phyloP scores from a whole-genome alignment of 2,329 filamentous ascomycete species.

The Zymoseptoria pseudotritici region DNA sequence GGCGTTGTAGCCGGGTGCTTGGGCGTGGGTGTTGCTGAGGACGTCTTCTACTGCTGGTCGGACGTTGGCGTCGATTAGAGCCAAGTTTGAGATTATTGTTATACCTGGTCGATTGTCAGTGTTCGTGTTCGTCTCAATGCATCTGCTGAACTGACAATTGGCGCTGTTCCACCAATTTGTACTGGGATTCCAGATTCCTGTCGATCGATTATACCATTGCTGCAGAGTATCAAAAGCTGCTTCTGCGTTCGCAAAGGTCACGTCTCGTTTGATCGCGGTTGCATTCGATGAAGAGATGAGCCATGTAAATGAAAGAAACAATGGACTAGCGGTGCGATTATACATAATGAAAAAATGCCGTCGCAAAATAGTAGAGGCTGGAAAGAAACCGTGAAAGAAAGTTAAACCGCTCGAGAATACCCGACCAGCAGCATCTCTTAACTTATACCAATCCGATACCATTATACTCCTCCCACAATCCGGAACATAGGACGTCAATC shows the following conservation, averaged over 20 bases:
- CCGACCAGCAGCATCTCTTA: neutral
- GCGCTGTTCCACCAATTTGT: conserved; percentile 29
- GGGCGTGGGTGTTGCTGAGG: conserved; percentile 18
- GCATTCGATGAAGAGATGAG: conserved; percentile 2
- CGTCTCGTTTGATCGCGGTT: conserved; percentile 9
- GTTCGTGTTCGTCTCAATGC: neutral
- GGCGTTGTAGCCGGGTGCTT: conserved; percentile 23
- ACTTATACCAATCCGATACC: neutral
- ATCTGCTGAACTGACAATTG: conserved; percentile 16
- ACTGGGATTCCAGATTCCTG: conserved; percentile 26
- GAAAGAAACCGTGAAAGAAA: neutral
- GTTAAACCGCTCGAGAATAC: neutral
- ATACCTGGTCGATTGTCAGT: conserved; percentile 11
- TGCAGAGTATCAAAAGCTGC: conserved; percentile 21
- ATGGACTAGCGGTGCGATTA: neutral
- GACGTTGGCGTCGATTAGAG: conserved; percentile 19
- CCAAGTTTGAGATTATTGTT: conserved; percentile 25
- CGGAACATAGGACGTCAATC: neutral
- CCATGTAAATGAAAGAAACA: conserved; percentile 2
- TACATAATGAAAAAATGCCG: neutral
- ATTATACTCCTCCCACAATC: neutral
- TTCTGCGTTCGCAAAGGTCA: conserved; percentile 19
- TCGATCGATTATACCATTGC: conserved; percentile 26
- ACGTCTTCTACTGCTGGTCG: conserved; percentile 8
- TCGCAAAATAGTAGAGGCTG: neutral